Percentiles rank a stretch among this genome's conserved stretches.
phyloP scores from a whole-genome alignment of 805 yeast species.

The Saitoella complicata region DNA sequence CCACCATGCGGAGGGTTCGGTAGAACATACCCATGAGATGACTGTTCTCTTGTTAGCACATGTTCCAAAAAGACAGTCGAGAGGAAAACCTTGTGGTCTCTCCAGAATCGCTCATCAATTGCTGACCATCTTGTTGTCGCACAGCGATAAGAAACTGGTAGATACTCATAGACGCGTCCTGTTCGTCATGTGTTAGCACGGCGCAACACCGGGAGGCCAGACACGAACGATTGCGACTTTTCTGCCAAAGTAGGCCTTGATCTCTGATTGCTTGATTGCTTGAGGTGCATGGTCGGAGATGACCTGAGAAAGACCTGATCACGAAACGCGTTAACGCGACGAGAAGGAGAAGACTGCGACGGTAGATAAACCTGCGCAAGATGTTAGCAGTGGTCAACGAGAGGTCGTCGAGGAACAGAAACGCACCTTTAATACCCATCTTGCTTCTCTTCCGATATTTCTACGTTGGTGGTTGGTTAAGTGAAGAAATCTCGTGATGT shows the following conservation, averaged over 20 bases:
- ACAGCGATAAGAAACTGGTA: conserved; percentile 94
- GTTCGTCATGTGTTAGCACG: conserved; percentile 20
- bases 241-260: conserved; percentile 76
- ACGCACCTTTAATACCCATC: too few species aligned
- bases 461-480: too few species aligned
- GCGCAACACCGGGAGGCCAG: not conserved
- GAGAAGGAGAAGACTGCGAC: too few species aligned
- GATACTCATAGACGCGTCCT: conserved; percentile 78
- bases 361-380: not conserved
- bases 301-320: conserved; percentile 62
- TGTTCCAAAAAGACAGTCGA: conserved; percentile 6
- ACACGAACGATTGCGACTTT: conserved; percentile 70
- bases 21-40: conserved; percentile 95
- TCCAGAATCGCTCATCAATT: conserved; percentile 72
- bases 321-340: too few species aligned
- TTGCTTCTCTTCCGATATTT: too few species aligned
- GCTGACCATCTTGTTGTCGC: conserved; percentile 92
- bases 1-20: conserved; percentile 77
- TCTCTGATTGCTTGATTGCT: conserved; percentile 61
- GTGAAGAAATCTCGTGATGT: too few species aligned
- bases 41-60: conserved; percentile 28
- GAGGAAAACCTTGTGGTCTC: conserved; percentile 41
- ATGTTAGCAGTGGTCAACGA: too few species aligned
- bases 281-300: conserved; percentile 79
- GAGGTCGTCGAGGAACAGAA: too few species aligned